Base-by-base conservation (phyloP, 495 filamentous ascomycete species). In the Lasiosphaeria ovina region DNA sequence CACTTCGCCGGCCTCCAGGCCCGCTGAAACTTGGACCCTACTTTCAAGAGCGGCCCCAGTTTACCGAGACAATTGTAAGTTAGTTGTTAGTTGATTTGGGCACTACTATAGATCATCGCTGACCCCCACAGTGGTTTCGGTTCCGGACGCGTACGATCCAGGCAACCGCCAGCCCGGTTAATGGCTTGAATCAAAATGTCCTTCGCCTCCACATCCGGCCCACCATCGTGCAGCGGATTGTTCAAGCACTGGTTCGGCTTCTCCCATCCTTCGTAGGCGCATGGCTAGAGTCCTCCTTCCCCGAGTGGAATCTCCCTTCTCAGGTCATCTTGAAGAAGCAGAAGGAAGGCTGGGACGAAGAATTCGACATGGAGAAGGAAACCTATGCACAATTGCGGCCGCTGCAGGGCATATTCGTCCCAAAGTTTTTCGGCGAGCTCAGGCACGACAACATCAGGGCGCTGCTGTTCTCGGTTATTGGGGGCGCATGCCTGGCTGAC, bases 271-370 rank as follows among this genome's bases (percentile, higher is more conserved):
- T 11, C 4, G 32, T 60, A 50, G 32, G 16, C 4, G 31, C 51
- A 6, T 60, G 58, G 58, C 55, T 60, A 51, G 40, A 54, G 1
- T 60, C 42, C 36, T 35, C 11, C 33, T 61, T 66, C 53, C 59
- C 63, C 16, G 63, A 66, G 35, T 66, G 57, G 59, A 62, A n/a
- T 54, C 52, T 66, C 42, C 63, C 63, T 48, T 45, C 52, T 4
- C 34, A 17, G 16, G 8, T 66, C 12, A 54, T 62, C 24, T 31
- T 62, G 6, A 66, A 66, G 42, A 57, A 51, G 14, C 55, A 62
- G n/a, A 66, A 62, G 59, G 42, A 53, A 34, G 34, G 35, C 48
- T 66, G 53, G 59, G 33, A 62, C 12, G 61, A 63, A 9, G 47
- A 63, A 24, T 59, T 63, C 36, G 47, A 63, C 34, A 34, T 35